Evolutionary conservation across 441 rosid species (phyloP), one percentile per base, ranked within the genome.

Genomic region (Pelargonium fulgidum): DNA sequence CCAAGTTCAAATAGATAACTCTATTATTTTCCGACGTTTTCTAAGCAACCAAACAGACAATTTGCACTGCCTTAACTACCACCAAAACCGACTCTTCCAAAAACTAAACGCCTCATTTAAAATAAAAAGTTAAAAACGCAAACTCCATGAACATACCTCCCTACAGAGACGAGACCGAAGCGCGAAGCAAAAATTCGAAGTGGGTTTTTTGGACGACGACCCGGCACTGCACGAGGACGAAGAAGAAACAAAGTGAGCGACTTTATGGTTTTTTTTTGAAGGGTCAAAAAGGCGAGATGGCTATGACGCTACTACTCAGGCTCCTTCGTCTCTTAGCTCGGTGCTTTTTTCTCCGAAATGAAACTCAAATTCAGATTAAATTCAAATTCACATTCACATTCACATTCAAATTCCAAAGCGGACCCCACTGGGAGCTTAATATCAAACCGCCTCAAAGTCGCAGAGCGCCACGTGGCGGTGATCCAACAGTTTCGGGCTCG

Each of bases 381-480:
- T 22, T 22, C 29, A 24, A 1, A 24, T 24, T 24, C 29, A 62
- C 66, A 73, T 65, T 69, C 41, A 76, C 62, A 65, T 33, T 22
- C 16, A 75, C 58, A 66, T 42, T 20, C 17, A 39, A 70, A 64
- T 26, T 39, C 22, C 63, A 14, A 14, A 9, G 33, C 76, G 85
- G 80, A 56, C 67, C 85, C 78, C 29, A 66, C 74, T 0, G 7
- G 1, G 39, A n/a, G 2, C 56, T 59, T 56, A 82, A 80, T 84
- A 78, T 86, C 86, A 50, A n/a, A 59, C 7, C 29, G 19, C 3
- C 62, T 2, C 22, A 75, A 2, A 76, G 36, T 75, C 5, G 17
- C 1, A 73, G 54, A 44, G 19, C 12, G 67, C 77, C 91, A 83
- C 78, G 86, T 72, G 71, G 65, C 0, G 33, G 16, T 6, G 11